Evolutionary conservation across 2,329 filamentous ascomycete genomes (phyloP), one percentile per base, ranked within the genome.

Genomic region (Aspergillus ustus): DNA sequence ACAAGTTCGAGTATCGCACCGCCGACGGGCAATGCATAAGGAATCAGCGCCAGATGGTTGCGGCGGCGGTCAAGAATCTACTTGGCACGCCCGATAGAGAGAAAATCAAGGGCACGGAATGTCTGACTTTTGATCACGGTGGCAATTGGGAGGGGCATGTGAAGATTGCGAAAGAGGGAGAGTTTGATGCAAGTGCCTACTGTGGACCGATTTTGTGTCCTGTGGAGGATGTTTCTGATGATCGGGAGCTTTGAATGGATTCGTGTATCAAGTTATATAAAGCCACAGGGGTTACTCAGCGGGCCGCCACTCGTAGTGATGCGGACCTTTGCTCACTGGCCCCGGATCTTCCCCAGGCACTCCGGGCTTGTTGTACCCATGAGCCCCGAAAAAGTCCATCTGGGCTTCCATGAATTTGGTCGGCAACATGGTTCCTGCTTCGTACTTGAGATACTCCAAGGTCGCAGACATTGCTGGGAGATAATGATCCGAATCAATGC

Each of bases 381-480:
- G 88, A 43, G 83, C 82, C 0, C 89, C 89, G 71, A 91, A 91
- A 69, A 87, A 90, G 70, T 91, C 88, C 72, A 91, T 77, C 77
- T 91, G 83, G 0, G 88, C 88, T 74, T 91, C 88, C 77, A 89
- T 88, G 70, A 91, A 91, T 60, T 84, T 83, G 4, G 88, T 90
- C 0, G 89, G 89, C 34, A 91, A 72, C 61, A 83, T 82, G 3
- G 82, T 84, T 17, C 84, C 84, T 1, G 82, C 84, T 29, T 81
- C 81, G 57, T 88, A 88, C 75, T 91, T 91, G 67, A 88, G 76
- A 68, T 89, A 91, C 66, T 91, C 89, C 57, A 91, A 70, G 1
- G 81, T 88, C 1, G 87, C 84, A 40, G 83, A 84, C 52, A 91
- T 73, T 1, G 84, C 82, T 0, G 88, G 88, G 2, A 88, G 78